These are phyloP conservation scores for Fagopyrum esculentum DNA, from an alignment of 148 eudicot species.

Conservation along the genomic window DNA sequence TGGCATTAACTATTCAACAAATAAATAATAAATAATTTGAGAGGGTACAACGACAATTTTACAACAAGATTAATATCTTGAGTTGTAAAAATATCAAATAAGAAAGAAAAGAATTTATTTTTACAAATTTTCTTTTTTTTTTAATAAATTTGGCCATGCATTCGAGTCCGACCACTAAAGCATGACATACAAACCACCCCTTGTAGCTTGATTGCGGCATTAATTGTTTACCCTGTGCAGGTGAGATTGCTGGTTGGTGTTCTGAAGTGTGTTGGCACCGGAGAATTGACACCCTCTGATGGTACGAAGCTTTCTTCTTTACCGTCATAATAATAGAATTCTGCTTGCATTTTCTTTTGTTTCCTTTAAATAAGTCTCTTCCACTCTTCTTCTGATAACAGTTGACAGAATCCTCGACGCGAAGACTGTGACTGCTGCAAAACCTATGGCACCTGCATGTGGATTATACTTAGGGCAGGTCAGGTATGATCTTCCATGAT, in stretches of 20 bases:
- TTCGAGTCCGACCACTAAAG: too few species aligned
- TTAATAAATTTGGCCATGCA: too few species aligned
- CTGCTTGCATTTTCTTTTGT: background rate
- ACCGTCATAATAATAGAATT: background rate
- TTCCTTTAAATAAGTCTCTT: background rate
- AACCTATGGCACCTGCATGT: slow-evolving; percentile 94
- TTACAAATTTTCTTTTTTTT: too few species aligned
- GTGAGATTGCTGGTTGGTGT: slow-evolving; percentile 91
- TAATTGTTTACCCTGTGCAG: slow-evolving; percentile 27
- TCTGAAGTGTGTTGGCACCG: slow-evolving; percentile 82
- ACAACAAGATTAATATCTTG: too few species aligned
- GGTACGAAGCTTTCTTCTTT: slow-evolving; percentile 31
- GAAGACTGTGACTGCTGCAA: slow-evolving; percentile 59
- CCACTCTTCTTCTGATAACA: slow-evolving; percentile 19
- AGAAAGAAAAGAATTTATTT: too few species aligned
- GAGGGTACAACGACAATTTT: too few species aligned
- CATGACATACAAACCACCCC: background rate
- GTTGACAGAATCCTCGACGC: slow-evolving; percentile 75
- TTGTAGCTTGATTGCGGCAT: background rate
- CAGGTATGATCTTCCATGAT: slow-evolving; percentile 42
- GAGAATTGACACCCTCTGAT: slow-evolving; percentile 57
- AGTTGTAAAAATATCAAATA: too few species aligned
- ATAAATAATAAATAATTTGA: too few species aligned
- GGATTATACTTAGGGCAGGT: slow-evolving; percentile 89
- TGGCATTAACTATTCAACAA: too few species aligned